Conservation (phyloP, 345 rosid genomes). For the Syzygium oleosum region DNA sequence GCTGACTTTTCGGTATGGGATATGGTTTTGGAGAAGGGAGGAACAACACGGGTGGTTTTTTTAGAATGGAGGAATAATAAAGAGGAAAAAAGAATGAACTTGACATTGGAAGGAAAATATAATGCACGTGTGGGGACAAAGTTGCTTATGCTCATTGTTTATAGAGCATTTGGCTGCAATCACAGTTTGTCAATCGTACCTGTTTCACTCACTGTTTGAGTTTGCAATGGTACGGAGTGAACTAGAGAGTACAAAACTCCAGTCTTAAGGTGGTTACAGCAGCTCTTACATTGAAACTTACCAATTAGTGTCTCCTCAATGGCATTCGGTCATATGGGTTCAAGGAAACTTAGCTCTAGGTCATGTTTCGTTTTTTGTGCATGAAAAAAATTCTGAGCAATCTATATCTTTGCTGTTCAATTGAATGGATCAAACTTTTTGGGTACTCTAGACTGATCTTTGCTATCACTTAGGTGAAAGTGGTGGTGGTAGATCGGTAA, state of each 20-base stretch:
- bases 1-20: neutral
- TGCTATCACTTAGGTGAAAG: conserved; percentile 13
- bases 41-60: neutral
- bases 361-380: neutral
- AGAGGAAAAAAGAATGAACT: neutral
- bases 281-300: neutral
- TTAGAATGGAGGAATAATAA: neutral
- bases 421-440: neutral
- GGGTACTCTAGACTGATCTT: neutral
- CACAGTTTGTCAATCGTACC: neutral
- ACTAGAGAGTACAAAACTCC: neutral
- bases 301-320: neutral
- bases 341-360: neutral
- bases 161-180: neutral
- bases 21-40: neutral
- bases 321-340: neutral
- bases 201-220: neutral
- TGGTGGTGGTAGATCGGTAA: conserved; percentile 1
- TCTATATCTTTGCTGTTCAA: neutral
- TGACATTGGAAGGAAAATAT: neutral
- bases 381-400: neutral
- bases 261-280: neutral
- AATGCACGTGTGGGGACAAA: neutral
- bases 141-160: neutral
- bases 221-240: neutral